Evolutionary conservation across 805 yeast species (phyloP).

Genomic region (Isabelozyma rhagii): DNA sequence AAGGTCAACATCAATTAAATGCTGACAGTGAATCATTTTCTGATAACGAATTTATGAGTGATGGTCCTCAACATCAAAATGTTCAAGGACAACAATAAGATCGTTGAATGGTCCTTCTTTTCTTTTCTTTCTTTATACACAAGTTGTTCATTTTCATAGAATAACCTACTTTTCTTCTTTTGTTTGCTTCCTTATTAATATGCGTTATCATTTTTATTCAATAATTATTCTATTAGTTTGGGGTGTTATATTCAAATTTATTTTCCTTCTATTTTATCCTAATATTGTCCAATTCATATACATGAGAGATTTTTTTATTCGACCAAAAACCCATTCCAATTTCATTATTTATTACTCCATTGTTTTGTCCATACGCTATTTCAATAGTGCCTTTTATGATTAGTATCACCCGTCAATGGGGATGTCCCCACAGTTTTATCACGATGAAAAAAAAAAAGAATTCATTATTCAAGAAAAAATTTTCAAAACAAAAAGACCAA

Average conservation of each 20-base stretch:
- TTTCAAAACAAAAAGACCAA: no score
- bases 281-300: neutral
- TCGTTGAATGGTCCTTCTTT: neutral
- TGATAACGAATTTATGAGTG: conserved; percentile 19
- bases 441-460: neutral
- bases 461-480: neutral
- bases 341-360: neutral
- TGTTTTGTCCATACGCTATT: neutral
- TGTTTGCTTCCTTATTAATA: neutral
- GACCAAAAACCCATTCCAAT: neutral
- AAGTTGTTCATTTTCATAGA: neutral
- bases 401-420: neutral
- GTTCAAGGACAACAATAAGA: conserved; percentile 2
- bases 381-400: neutral
- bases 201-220: neutral
- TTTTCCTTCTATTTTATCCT: neutral
- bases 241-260: neutral
- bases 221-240: neutral
- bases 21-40: conserved; percentile 17
- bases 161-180: neutral
- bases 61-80: conserved; percentile 9
- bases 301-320: neutral
- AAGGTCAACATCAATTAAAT: conserved; percentile 2
- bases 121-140: neutral
- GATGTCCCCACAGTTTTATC: neutral